Evolutionary conservation across 305 asterid genomes (phyloP).

Genomic region (Petunia hybrid): DNA sequence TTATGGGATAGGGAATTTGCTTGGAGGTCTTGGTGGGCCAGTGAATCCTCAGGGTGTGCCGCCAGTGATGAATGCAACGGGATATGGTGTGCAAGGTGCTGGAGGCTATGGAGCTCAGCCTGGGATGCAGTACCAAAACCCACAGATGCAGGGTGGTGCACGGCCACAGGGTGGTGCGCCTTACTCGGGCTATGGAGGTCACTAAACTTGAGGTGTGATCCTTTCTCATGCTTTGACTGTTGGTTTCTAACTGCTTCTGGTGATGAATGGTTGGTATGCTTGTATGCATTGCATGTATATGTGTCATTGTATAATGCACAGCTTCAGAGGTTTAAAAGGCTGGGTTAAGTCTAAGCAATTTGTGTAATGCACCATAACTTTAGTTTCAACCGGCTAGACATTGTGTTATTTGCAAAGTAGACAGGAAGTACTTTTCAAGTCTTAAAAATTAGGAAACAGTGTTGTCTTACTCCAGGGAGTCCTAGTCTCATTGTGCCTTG

Average conservation of each 20-base stretch:
- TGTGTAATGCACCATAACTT: neutral
- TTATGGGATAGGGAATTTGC: slow-evolving; percentile 75
- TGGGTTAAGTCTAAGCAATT: neutral
- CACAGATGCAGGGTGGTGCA: slow-evolving; percentile 79
- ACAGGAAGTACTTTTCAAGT: neutral
- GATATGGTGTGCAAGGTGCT: slow-evolving; percentile 65
- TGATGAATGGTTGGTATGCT: neutral
- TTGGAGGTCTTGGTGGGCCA: slow-evolving; percentile 74
- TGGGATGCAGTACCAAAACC: slow-evolving; percentile 75
- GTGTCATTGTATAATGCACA: neutral
- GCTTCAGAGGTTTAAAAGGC: neutral
- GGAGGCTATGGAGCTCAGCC: slow-evolving; percentile 73
- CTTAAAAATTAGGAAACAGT: neutral
- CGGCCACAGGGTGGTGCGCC: slow-evolving; percentile 93
- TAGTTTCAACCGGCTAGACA: neutral
- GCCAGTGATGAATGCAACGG: slow-evolving; percentile 61
- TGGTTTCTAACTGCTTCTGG: neutral
- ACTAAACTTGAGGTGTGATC: slow-evolving; percentile 57
- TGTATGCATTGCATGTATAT: neutral
- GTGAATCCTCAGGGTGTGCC: slow-evolving; percentile 68
- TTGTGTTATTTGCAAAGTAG: neutral
- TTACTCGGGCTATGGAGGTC: slow-evolving; percentile 83
- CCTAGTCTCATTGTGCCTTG: neutral
- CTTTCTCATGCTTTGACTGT: neutral
- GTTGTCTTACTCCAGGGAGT: neutral